These are phyloP conservation scores for Aphanomyces cochlioides DNA, from an alignment of 352 stramenopile genomes.

Conservation along the genomic window DNA sequence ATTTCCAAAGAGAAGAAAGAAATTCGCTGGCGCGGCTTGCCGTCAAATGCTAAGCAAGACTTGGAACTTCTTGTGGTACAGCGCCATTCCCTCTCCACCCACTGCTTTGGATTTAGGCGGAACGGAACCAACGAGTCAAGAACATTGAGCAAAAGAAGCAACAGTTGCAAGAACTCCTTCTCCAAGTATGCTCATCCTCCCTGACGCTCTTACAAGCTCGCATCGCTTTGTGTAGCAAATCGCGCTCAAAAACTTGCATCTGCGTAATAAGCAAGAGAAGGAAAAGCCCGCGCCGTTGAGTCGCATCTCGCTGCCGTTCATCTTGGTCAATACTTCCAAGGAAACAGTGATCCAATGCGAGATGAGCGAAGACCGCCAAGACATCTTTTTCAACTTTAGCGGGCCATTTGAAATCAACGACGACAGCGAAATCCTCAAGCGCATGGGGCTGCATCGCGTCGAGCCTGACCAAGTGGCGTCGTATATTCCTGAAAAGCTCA, in stretches of 20 bases:
- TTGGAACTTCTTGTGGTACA: conserved; percentile 79
- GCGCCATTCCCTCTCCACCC: neutral
- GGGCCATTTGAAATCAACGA: conserved; percentile 97
- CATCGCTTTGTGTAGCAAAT: conserved; percentile 63
- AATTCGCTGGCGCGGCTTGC: conserved; percentile 82
- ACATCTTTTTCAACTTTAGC: conserved; percentile 97
- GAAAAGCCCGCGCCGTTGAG: neutral
- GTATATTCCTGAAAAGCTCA: conserved; percentile 69
- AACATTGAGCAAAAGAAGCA: conserved; percentile 86
- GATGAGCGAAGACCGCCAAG: conserved; percentile 92
- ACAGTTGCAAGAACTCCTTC: conserved; percentile 89
- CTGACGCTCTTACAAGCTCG: neutral
- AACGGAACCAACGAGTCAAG: conserved; percentile 71
- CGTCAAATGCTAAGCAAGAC: conserved; percentile 79
- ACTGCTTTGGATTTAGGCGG: conserved; percentile 39
- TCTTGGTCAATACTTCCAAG: conserved; percentile 93
- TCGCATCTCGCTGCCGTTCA: conserved; percentile 58
- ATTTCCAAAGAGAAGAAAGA: conserved; percentile 96
- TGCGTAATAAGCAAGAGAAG: conserved; percentile 64
- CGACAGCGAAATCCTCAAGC: conserved; percentile 95
- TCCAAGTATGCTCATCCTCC: conserved; percentile 47
- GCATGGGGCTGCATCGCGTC: conserved; percentile 87
- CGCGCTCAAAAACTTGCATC: conserved; percentile 91
- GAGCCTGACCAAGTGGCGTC: conserved; percentile 58
- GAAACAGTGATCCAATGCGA: conserved; percentile 95